Base-by-base conservation (phyloP, 768 basidiomycete genomes). In the Trichaptum fuscoviolaceum region DNA sequence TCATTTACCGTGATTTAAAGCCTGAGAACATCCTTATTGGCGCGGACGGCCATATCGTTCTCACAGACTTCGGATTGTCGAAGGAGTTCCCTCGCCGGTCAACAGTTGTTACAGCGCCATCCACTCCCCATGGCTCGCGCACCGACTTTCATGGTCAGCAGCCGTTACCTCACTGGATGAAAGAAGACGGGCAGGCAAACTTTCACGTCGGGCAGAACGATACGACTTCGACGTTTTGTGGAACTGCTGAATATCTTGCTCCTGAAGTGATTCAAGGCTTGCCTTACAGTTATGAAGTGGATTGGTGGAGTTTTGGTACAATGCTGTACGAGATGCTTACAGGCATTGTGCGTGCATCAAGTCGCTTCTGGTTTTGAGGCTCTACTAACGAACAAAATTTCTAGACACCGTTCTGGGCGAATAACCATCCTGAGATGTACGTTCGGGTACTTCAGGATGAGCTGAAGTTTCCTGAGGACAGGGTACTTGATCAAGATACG, bases 231-330 rank as follows among this genome's bases (percentile, higher is more conserved):
- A 95, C 95, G 8, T 96, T 97, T 74, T 96, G 92, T 77, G 95
- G 95, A 10, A 96, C 95, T n/a, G 95, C 95, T 2, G 95, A 96
- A 77, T 97, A 97, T 71, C 85, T 97, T 7, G 95, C 97, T 15
- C 97, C 97, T 0, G 96, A 99, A 78, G 95, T 99, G 59, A 94
- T 99, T 70, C 92, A 94, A 72, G 93, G 95, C 0, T 76, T 91
- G 71, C 85, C 89, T 23, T 96, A 99, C 74, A 89, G 90, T 69
- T 99, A 95, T 73, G 93, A 95, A 70, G 94, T 96, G 24, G 96
- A 99, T 75, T 96, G 95, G 93, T 99, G 95, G 96, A 93, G 91
- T 70, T 91, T 96, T 72, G 96, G 96, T 36, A 98, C 96, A 68
- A 96, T 99, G 92, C 79, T 99, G 67, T 95, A 93, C 75, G 96